Evolutionary conservation across 176 grass and related monocot species (phyloP).

Genomic region (Avena eriantha): DNA sequence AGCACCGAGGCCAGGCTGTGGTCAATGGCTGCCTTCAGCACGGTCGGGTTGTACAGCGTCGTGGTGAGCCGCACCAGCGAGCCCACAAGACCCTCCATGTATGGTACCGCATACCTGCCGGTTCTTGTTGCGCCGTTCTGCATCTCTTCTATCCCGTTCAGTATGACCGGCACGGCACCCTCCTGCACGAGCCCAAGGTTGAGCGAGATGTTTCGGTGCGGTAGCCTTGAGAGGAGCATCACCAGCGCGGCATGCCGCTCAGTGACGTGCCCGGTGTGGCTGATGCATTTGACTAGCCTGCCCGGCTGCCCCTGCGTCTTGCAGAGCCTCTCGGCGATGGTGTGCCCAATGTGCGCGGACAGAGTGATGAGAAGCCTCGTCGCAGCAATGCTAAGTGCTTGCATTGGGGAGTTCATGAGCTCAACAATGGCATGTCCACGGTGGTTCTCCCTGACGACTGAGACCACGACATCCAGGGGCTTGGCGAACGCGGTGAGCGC

Average conservation of each 20-base stretch:
- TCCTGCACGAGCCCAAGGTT: conserved; percentile 70
- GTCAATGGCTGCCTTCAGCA: conserved; percentile 59
- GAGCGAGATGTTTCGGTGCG: conserved; percentile 72
- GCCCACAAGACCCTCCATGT: conserved; percentile 76
- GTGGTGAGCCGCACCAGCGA: conserved; percentile 73
- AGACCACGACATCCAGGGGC: conserved; percentile 56
- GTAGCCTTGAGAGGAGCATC: conserved; percentile 71
- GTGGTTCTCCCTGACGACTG: conserved; percentile 67
- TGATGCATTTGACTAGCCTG: conserved; percentile 61
- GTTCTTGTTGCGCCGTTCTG: conserved; percentile 47
- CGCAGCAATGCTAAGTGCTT: conserved; percentile 57
- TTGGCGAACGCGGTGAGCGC: conserved; percentile 51
- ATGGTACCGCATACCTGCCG: conserved; percentile 54
- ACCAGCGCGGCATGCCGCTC: conserved; percentile 61
- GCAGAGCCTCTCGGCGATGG: conserved; percentile 74
- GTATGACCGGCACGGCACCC: conserved; percentile 49
- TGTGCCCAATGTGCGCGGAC: conserved; percentile 71
- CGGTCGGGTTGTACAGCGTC: conserved; percentile 70
- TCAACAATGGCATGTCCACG: conserved; percentile 59
- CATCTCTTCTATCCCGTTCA: conserved; percentile 61
- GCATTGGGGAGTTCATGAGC: conserved; percentile 55
- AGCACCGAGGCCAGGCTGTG: conserved; percentile 61
- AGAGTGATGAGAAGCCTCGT: conserved; percentile 71
- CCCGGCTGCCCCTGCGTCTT: conserved; percentile 72
- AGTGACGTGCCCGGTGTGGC: conserved; percentile 46